Conservation (phyloP, 2,329 filamentous ascomycete species). For the Verticillium longisporum region DNA sequence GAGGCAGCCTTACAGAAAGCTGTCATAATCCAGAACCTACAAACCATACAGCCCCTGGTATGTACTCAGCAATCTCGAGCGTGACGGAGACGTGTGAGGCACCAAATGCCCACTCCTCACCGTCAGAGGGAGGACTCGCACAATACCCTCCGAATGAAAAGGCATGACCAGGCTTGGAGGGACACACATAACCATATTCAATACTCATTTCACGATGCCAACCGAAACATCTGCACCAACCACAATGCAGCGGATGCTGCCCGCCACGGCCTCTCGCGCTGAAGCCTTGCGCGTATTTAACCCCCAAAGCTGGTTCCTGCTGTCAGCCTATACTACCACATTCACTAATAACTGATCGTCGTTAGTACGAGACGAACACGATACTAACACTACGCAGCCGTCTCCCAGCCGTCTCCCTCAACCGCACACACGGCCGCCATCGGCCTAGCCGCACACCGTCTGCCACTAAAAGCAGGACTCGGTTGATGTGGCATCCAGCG, state of each 20-base stretch:
- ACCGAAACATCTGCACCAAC: neutral
- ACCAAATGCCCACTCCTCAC: neutral
- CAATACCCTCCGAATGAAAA: neutral
- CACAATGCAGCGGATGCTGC: neutral
- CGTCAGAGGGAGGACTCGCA: neutral
- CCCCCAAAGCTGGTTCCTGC: neutral
- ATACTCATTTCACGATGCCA: neutral
- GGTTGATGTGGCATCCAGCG: neutral
- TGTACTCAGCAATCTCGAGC: neutral
- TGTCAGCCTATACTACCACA: neutral
- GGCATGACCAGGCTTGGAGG: neutral
- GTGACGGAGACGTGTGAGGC: neutral
- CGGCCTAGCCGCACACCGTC: neutral
- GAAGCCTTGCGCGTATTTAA: neutral
- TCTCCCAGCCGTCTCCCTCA: neutral
- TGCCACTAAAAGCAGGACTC: neutral
- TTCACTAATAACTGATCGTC: neutral
- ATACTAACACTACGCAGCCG: neutral
- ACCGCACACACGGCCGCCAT: neutral
- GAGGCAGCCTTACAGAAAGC: too few relatives aligned
- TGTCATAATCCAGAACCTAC: too few relatives aligned
- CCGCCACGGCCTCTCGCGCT: neutral
- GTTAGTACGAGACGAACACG: neutral
- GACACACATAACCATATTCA: neutral
- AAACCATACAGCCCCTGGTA: neutral